These are phyloP conservation scores for Ganoderma boninense DNA, from an alignment of 1,284 basidiomycete genomes.

Conservation along the genomic window DNA sequence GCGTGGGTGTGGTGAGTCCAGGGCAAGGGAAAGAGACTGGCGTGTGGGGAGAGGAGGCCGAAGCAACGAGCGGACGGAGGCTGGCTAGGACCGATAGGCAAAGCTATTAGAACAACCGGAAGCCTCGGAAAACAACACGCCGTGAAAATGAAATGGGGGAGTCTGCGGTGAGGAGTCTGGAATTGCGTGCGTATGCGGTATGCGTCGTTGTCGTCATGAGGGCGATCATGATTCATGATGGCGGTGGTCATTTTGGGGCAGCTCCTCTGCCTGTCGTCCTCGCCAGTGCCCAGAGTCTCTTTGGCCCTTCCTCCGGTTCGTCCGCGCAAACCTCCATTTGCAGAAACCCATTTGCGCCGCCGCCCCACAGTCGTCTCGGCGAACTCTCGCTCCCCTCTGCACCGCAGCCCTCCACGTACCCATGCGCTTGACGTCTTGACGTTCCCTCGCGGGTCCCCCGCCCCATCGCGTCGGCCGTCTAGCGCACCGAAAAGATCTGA, in stretches of 20 bases:
- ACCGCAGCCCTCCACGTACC: conserved; percentile 21
- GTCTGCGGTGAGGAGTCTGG: conserved; percentile 35
- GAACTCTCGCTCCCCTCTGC: conserved; percentile 7
- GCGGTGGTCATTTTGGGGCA: conserved; percentile 31
- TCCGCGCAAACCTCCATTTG: background rate
- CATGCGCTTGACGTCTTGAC: conserved; percentile 29
- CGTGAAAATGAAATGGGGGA: conserved; percentile 19
- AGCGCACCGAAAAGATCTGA: conserved; percentile 25
- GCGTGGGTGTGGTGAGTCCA: conserved; percentile 2
- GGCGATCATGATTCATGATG: conserved; percentile 19
- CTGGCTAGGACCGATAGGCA: conserved; percentile 9
- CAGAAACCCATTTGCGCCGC: background rate
- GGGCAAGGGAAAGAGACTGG: conserved; percentile 3
- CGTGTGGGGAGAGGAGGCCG: background rate
- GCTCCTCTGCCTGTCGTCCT: conserved; percentile 15
- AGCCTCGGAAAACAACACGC: conserved; percentile 33
- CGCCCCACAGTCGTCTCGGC: conserved; percentile 3
- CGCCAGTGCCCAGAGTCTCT: background rate
- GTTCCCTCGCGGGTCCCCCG: conserved; percentile 24
- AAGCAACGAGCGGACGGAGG: conserved; percentile 17
- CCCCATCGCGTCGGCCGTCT: conserved; percentile 20
- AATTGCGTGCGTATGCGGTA: conserved; percentile 30
- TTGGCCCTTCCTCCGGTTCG: background rate
- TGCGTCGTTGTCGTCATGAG: conserved; percentile 17
- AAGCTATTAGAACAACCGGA: conserved; percentile 15